These are phyloP conservation scores for Stagonosporopsis cucurbitacearum DNA, from an alignment of 2,329 filamentous ascomycete genomes.

Conservation along the genomic window DNA sequence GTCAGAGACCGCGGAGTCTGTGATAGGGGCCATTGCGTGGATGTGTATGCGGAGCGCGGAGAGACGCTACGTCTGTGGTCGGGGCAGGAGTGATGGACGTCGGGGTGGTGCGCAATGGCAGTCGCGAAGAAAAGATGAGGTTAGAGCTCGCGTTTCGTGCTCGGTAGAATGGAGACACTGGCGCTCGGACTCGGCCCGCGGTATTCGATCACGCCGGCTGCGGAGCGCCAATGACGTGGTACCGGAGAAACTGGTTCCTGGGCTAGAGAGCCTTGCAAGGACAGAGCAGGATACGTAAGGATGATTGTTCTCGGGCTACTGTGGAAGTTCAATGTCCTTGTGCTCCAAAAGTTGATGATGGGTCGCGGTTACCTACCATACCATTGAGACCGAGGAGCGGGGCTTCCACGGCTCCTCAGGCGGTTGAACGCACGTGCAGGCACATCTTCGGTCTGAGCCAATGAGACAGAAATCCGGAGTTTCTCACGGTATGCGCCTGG, in stretches of 20 bases:
- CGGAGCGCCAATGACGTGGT: constrained; percentile 21
- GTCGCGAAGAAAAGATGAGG: constrained; percentile 23
- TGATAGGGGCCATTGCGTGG: constrained; percentile 80
- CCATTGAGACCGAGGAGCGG: neutral
- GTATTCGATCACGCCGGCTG: neutral
- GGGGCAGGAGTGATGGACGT: constrained; percentile 22
- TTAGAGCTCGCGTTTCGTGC: constrained; percentile 17
- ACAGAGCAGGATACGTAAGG: neutral
- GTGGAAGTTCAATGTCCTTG: neutral
- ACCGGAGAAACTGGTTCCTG: constrained; percentile 18
- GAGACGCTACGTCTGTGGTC: constrained; percentile 19
- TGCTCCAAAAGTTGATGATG: too few relatives aligned
- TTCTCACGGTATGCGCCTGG: neutral
- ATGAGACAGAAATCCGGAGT: neutral
- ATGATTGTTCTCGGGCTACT: neutral
- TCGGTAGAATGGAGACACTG: constrained; percentile 18
- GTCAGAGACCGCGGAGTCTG: constrained; percentile 78
- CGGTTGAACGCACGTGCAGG: neutral
- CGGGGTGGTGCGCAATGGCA: constrained; percentile 33
- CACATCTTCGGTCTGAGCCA: neutral
- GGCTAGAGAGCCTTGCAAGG: neutral
- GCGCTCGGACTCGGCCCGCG: constrained; percentile 13
- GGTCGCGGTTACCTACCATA: neutral
- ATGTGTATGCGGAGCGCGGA: constrained; percentile 21
- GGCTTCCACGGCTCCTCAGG: neutral